Percentiles rank a stretch among this genome's conserved stretches.
Conservation (phyloP, 1,284 basidiomycete species). For the Papiliotrema laurentii region DNA sequence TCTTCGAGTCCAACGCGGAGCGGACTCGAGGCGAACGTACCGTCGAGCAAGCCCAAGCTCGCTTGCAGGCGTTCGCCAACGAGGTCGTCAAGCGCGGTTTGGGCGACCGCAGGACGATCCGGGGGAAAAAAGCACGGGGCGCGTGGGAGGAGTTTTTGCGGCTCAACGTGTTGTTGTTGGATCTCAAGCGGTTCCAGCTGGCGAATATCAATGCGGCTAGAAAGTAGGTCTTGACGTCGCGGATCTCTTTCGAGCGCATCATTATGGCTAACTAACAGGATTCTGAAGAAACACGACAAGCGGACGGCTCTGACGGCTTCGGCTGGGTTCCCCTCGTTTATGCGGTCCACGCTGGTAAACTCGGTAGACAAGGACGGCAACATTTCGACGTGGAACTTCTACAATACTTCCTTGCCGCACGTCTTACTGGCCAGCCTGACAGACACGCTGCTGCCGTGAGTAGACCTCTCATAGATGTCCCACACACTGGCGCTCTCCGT, state of each 20-base stretch:
- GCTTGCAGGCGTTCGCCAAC: slow-evolving; percentile 66
- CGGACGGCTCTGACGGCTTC: slow-evolving; percentile 57
- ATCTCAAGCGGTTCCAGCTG: slow-evolving; percentile 81
- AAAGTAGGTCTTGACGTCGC: slow-evolving; percentile 50
- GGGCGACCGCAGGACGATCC: slow-evolving; percentile 59
- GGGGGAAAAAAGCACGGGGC: slow-evolving; percentile 59
- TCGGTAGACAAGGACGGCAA: slow-evolving; percentile 34
- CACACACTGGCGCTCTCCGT: background rate
- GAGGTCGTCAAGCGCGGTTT: slow-evolving; percentile 62
- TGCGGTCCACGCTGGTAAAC: slow-evolving; percentile 40
- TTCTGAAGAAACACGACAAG: slow-evolving; percentile 92
- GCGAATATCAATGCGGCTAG: slow-evolving; percentile 85
- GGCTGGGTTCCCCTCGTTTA: slow-evolving; percentile 47
- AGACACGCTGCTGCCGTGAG: slow-evolving; percentile 68
- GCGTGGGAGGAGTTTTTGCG: slow-evolving; percentile 75
- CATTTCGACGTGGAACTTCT: slow-evolving; percentile 48
- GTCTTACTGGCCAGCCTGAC: slow-evolving; percentile 81
- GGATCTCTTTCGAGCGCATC: too few relatives aligned
- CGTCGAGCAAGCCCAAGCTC: slow-evolving; percentile 66
- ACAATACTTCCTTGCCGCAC: slow-evolving; percentile 62
- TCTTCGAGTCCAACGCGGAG: slow-evolving; percentile 80
- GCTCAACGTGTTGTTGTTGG: slow-evolving; percentile 74
- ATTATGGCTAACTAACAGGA: slow-evolving; percentile 43
- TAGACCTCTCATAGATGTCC: background rate
- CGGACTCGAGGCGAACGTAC: slow-evolving; percentile 67